Evolutionary conservation across 108 stramenopile genomes (phyloP), one percentile per base, ranked within the genome.

Genomic region (Aurantiochytrium sp.): DNA sequence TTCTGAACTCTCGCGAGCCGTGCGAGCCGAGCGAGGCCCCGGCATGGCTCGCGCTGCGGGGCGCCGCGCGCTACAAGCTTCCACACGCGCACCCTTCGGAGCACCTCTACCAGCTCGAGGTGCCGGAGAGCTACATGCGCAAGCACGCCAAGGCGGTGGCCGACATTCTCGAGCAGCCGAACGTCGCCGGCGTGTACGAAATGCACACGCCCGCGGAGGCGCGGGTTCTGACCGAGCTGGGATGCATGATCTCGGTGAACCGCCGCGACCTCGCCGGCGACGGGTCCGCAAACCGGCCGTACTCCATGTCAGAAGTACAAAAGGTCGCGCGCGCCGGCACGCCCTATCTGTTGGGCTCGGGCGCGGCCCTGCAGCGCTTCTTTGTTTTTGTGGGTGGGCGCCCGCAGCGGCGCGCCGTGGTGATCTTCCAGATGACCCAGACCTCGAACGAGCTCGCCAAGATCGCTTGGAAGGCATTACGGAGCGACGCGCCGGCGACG

Each of bases 141-240:
- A 92, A 89, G 55, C 53, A 92, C 48, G 92, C 93, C 22, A 90
- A 88, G 86, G 30, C 88, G 22, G 54, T 91, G 59, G 89, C 85
- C 53, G 89, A 55, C 27, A 55, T 92, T 42, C 85, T 88, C 41
- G 39, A 34, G 54, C 69, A 90, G 68, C 88, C 93, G 34, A 86
- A 94, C 36, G 89, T 97, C 53, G 92, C 95, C 45, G 95, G 94
- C 32, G 95, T 97, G 30, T 98, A 96, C 89, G 97, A 97, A 89
- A 92, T 94, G 69, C 93, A 94, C 32, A 92, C 95, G 3, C 96
- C 97, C 21, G 90, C 96, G 54, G 89, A 95, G 87, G 92, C 94
- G 68, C 91, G 94, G 22, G 94, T 95, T 32, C 54, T 97, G 88
- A 92, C 93, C 39, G 92, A 95, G 69, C 89, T 97, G 12, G 98